Conservation (phyloP, 148 eudicot genomes). For the Diospyros lotus region DNA sequence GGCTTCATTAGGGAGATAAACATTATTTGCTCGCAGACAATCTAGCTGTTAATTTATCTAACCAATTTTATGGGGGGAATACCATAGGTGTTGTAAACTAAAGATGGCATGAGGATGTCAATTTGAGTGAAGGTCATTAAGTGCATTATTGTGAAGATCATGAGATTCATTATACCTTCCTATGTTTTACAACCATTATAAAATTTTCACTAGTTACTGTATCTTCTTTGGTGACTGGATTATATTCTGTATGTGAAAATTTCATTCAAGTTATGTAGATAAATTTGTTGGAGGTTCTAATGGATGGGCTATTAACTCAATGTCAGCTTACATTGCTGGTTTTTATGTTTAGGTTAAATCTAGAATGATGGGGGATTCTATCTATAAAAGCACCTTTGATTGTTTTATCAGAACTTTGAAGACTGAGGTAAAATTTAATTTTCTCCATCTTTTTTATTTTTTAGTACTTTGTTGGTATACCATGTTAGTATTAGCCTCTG, state of each 20-base stretch:
- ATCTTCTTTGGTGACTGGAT: constrained; percentile 1
- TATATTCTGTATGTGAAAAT: not conserved
- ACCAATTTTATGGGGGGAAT: not conserved
- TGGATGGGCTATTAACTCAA: constrained; percentile 31
- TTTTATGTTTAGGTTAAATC: constrained; percentile 73
- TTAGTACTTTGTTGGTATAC: not conserved
- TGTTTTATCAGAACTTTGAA: constrained; percentile 74
- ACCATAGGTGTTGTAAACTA: not conserved
- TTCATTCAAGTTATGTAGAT: not conserved
- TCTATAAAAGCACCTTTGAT: constrained; percentile 61
- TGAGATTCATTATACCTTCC: not conserved
- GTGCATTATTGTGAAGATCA: not conserved
- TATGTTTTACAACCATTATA: not conserved
- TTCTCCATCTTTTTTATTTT: not conserved
- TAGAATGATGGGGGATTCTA: constrained; percentile 89
- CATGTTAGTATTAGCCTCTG: not conserved
- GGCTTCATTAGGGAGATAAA: not conserved
- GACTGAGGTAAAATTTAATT: constrained; percentile 46
- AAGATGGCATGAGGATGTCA: not conserved
- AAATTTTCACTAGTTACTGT: not conserved
- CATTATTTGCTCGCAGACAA: not conserved
- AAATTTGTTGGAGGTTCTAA: constrained; percentile 27
- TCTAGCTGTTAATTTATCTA: not conserved
- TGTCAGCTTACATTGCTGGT: constrained; percentile 25
- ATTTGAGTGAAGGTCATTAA: constrained; percentile 7